A percentile compares a stretch with the other conserved stretches of the same genome.
These are phyloP conservation scores for Capillidium heterosporum DNA, from an alignment of 371 early-diverging fungal genomes.

Conservation along the genomic window DNA sequence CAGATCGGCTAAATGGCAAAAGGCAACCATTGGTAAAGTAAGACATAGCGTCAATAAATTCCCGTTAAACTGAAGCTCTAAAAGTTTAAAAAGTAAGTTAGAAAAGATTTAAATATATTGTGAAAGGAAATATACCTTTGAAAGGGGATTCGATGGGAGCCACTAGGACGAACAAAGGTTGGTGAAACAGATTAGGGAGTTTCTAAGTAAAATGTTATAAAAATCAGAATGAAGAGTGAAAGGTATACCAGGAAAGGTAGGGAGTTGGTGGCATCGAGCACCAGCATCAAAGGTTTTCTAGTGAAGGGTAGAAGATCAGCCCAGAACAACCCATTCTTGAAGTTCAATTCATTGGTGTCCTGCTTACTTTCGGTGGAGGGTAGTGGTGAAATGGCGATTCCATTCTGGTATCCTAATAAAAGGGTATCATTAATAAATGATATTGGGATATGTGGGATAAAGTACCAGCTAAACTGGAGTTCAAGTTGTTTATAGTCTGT, in stretches of 20 bases:
- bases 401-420: constrained; percentile 48
- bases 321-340: constrained; percentile 76
- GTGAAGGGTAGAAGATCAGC: constrained; percentile 82
- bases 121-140: neutral
- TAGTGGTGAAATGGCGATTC: constrained; percentile 31
- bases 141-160: constrained; percentile 73
- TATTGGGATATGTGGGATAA: neutral
- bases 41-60: constrained; percentile 84
- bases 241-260: neutral
- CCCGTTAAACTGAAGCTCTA: constrained; percentile 51
- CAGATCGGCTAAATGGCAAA: constrained; percentile 47
- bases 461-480: neutral
- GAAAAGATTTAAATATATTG: neutral
- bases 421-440: constrained; percentile 14
- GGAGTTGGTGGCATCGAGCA: constrained; percentile 41
- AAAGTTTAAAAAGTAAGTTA: neutral
- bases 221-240: neutral
- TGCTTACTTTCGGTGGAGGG: constrained; percentile 14
- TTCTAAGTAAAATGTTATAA: too few relatives aligned
- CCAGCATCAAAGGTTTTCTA: constrained; percentile 79
- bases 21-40: constrained; percentile 58
- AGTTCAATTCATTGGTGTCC: too few relatives aligned
- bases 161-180: constrained; percentile 69
- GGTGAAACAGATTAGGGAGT: constrained; percentile 53
- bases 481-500: constrained; percentile 33